Evolutionary conservation across 2,329 filamentous ascomycete genomes (phyloP), one percentile per base, ranked within the genome.

Genomic region (Geoglossum cookeanum): DNA sequence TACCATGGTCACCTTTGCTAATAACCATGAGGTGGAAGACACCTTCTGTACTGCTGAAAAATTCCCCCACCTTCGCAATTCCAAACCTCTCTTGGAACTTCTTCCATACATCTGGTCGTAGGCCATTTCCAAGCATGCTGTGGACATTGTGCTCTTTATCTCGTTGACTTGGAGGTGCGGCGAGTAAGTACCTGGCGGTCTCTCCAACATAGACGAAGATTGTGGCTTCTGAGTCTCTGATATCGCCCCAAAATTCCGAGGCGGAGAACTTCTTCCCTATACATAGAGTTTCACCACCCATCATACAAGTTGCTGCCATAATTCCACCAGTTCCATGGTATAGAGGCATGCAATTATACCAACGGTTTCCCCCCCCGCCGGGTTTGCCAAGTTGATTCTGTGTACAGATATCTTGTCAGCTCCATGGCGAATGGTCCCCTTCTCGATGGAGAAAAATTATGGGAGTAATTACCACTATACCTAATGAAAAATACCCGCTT

Each of bases 161-260:
- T 5, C 79, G 73, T 0, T 78, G 73, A n/a, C 76, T 78, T 0
- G 78, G 78, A 1, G 84, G 83, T 1, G 78, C 78, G 0, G 84
- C 80, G 11, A 89, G 75, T 0, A 90, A 74, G 62, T 89, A 90
- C 0, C 85, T 77, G 5, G 85, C 78, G 0, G 83, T 87, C 66
- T 90, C 85, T 63, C 85, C 85, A 1, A 90, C 85, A 64, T 90
- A 90, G 17, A 85, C 79, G 62, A 89, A 85, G 64, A 79, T 78
- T 0, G 84, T 88, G 0, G 85, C 79, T 13, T 76, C 69, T 0
- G 80, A 82, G 58, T 82, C 82, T 51, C 81, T 77, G 22, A 88
- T 73, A 60, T 90, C 85, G 35, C 70, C 68, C 85, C 85, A 89
- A 72, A 90, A 89, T 17, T 74, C 74, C 0, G 78, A 77, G 1